Evolutionary conservation across 2,329 filamentous ascomycete species (phyloP), one percentile per base, ranked within the genome.

Genomic region (Rhinocladiella mackenziei): DNA sequence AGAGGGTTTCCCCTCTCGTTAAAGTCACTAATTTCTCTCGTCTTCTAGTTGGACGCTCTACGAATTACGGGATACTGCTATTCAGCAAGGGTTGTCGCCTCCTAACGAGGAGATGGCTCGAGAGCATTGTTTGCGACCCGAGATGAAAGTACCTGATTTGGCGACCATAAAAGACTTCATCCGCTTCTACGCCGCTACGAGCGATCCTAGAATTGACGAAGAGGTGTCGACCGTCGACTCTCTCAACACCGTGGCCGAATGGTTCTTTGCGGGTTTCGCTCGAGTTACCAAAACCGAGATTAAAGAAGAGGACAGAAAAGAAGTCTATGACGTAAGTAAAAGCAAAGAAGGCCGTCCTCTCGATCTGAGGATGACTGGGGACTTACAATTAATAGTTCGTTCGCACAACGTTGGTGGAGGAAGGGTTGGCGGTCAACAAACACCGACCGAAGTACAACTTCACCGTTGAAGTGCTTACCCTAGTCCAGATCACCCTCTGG

Each of bases 151-250:
- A 33, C 40, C 37, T 31, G 40, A 43, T 30, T 18, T 53, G 14
- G 48, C 34, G 10, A 53, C 50, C 6, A 28, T 54, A 13, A 54
- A 54, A 40, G 48, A 49, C 32, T 54, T 54, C 36, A 19, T 45
- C 13, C 48, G 45, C 8, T 54, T 49, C 33, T 50, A 51, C 36
- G 30, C 35, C 26, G 29, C 38, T 5, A 43, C 37, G 6, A 49
- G 41, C 36, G 3, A 41, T 14, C 23, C 25, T 10, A 5, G 36
- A 19, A 36, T 52, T 30, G 37, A 40, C 9, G 40, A 31, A 14
- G 32, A n/a, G n/a, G n/a, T n/a, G n/a, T 31, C 41, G 31, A 51
- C 48, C 22, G 45, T 25, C 35, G 48, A 51, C 32, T 5, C 40
- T 9, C 35, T 48, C n/a, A 31, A 34, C 15, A 46, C 19, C 14